Evolutionary conservation across 2,329 filamentous ascomycete species (phyloP), one percentile per base, ranked within the genome.

Genomic region (Sclerotinia borealis): DNA sequence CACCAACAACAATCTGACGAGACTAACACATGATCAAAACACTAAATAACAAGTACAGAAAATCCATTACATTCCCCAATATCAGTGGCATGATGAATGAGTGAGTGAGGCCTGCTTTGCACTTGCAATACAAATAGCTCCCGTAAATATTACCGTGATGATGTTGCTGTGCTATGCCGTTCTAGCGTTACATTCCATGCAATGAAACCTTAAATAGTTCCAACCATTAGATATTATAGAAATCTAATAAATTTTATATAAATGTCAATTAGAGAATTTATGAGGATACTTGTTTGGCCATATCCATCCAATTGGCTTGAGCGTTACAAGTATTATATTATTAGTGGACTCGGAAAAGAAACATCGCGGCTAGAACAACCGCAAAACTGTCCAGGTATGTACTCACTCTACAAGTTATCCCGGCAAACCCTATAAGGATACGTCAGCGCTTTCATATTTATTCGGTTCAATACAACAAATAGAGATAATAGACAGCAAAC

Each of bases 261-360:
- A n/a, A n/a, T n/a, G n/a, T n/a, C n/a, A n/a, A n/a, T n/a, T n/a
- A n/a, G n/a, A n/a, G n/a, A n/a, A n/a, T n/a, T n/a, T n/a, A n/a
- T n/a, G n/a, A n/a, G n/a, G n/a, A n/a, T n/a, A n/a, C n/a, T n/a
- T n/a, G n/a, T 29, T 10, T 49, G 4, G 31, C 31, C 34, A 34
- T 13, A 11, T 34, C 29, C 15, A 31, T 31, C 31, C 19, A 29
- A 25, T 34, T 56, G 27, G 19, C 27, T n/a, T 27, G 19, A 34
- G 52, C 39, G 37, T 22, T 11, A 3, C 19, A 36, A 22, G 15
- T 19, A 29, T n/a, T n/a, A n/a, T n/a, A n/a, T n/a, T n/a, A n/a
- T n/a, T n/a, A n/a, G n/a, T n/a, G 29, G 27, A 43, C 52, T 56
- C 27, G 54, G 39, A 56, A 56, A 56, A 34, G 54, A 56, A 56